Percentiles rank a stretch among this genome's conserved stretches.
Conservation (phyloP, 306 rosid genomes). For the Prunus mume region DNA sequence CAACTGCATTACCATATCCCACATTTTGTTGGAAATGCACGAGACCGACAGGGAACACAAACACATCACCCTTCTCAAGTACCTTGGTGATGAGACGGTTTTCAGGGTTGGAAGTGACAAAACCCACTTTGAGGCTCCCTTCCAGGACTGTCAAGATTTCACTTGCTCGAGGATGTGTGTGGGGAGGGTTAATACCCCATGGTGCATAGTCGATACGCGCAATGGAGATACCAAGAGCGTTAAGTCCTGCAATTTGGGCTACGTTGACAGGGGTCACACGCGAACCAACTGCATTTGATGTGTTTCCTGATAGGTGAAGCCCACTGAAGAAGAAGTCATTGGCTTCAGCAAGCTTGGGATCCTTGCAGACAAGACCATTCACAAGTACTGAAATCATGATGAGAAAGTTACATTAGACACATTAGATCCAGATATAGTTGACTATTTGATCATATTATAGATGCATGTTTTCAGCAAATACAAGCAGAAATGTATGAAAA, state of each 20-base stretch:
- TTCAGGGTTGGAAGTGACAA: constrained; percentile 32
- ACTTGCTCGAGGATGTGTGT: constrained; percentile 35
- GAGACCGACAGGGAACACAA: constrained; percentile 27
- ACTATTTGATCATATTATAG: not conserved
- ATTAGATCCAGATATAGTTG: not conserved
- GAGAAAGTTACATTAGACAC: not conserved
- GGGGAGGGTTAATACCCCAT: constrained; percentile 34
- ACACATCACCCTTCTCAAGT: constrained; percentile 32
- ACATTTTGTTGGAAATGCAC: constrained; percentile 34
- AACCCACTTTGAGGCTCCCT: constrained; percentile 39
- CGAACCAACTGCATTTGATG: constrained; percentile 40
- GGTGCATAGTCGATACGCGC: constrained; percentile 37
- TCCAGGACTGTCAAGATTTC: constrained; percentile 34
- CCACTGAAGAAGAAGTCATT: constrained; percentile 38
- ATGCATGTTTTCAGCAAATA: not conserved
- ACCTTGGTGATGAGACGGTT: constrained; percentile 30
- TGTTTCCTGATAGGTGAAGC: constrained; percentile 25
- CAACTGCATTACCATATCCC: constrained; percentile 9
- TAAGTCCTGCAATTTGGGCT: constrained; percentile 33
- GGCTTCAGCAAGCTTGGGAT: constrained; percentile 30
- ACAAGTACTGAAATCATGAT: constrained; percentile 7
- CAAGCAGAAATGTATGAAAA: not conserved
- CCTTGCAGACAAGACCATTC: constrained; percentile 38
- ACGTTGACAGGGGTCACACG: constrained; percentile 18
- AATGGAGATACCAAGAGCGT: constrained; percentile 34